Evolutionary conservation across 306 rosid genomes (phyloP).

Genomic region (Lathyrus sativus): DNA sequence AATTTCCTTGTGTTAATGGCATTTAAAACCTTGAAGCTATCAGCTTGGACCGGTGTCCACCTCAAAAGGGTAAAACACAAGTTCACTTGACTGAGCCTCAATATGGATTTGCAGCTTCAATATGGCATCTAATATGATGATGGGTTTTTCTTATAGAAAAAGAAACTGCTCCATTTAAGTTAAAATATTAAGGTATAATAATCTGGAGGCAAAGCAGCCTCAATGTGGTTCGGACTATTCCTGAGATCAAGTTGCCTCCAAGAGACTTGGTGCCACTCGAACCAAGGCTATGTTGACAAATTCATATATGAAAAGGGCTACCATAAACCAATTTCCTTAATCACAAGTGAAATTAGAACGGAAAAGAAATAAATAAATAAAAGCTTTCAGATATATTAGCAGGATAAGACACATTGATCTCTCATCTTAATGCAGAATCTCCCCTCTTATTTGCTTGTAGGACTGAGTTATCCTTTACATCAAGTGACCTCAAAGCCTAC

Average conservation of each 20-base stretch:
- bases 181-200: neutral
- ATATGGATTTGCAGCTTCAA: neutral
- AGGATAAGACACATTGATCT: slow-evolving; percentile 12
- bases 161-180: neutral
- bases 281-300: slow-evolving; percentile 4
- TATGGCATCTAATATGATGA: neutral
- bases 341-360: slow-evolving; percentile 10
- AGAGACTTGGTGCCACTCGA: slow-evolving; percentile 8
- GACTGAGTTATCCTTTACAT: neutral
- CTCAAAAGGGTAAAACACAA: neutral
- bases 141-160: neutral
- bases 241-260: slow-evolving; percentile 18
- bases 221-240: neutral
- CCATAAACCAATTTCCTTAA: slow-evolving; percentile 5
- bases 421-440: neutral
- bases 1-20: neutral
- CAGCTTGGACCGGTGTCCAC: neutral
- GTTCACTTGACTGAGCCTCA: neutral
- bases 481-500: neutral
- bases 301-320: neutral
- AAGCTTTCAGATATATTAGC: neutral
- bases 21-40: neutral
- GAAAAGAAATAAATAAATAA: neutral
- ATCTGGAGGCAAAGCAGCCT: slow-evolving; percentile 10
- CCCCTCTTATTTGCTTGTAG: neutral